Evolutionary conservation across 805 yeast species (phyloP), one percentile per base, ranked within the genome.

Genomic region (Geotrichum ghanense): DNA sequence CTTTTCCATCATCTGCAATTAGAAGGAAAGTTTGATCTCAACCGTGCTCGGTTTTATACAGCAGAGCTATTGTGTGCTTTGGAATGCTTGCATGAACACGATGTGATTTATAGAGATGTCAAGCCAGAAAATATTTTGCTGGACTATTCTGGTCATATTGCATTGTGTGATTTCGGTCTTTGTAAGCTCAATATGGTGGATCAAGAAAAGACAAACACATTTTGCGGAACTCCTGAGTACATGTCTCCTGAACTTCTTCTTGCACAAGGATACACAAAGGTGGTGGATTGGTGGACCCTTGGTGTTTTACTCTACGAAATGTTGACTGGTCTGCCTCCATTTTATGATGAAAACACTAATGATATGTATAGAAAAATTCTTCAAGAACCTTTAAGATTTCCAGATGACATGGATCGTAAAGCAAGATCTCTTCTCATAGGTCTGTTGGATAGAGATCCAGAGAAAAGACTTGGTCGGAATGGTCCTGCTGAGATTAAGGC

Each of bases 211-310:
- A 74, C 78, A 21, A 83, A 82, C 57, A 92, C 98, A 0, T 92
- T 92, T 63, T 92, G 98, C 66, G 98, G 98, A 37, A 92, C 98
- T 0, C 97, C 97, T 0, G 97, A 92, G 65, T 92, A 92, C 64
- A 71, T 92, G 54, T 96, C 97, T 1, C 98, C 98, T 1, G 98
- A 92, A 65, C 70, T 92, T 55, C 69, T 92, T 43, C 70, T 88
- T 56, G 92, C 94, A 43, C 88, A 85, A 61, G 97, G 97, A 1
- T 92, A 92, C 65, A 88, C 97, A 2, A 80, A 95, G 63, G 83
- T 83, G 7, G 97, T 92, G 20, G 98, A 92, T 65, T 92, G 96
- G 90, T 92, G 98, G 98, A 92, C 98, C 1, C 71, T 92, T 56
- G 98, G 98, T 39, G 89, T 90, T 16, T 71, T 92, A 46, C 70